phyloP scores from a whole-genome alignment of 1,284 basidiomycete genomes.

The Schizophyllum commune region DNA sequence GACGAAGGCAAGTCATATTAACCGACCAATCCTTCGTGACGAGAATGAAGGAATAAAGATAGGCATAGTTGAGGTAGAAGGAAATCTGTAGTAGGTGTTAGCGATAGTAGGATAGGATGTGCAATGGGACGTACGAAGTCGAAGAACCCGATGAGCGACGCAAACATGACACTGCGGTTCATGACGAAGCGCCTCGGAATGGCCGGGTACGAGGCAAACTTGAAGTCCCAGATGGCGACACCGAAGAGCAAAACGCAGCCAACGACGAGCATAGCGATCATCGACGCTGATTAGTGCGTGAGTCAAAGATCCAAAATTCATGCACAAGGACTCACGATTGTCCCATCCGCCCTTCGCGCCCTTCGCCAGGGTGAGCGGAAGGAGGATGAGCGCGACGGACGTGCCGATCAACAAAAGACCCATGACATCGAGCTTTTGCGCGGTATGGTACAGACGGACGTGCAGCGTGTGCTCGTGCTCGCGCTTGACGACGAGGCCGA shows the following conservation, averaged over 20 bases:
- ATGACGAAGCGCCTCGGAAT: slow-evolving; percentile 47
- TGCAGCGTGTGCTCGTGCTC: slow-evolving; percentile 21
- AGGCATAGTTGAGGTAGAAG: slow-evolving; percentile 23
- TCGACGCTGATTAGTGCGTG: slow-evolving; percentile 31
- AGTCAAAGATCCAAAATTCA: background rate
- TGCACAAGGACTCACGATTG: slow-evolving; percentile 27
- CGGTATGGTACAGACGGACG: slow-evolving; percentile 64
- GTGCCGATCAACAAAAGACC: slow-evolving; percentile 64
- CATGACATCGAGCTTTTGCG: slow-evolving; percentile 18
- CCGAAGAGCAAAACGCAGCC: slow-evolving; percentile 38
- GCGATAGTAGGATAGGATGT: slow-evolving; percentile 21
- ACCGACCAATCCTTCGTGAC: slow-evolving; percentile 52
- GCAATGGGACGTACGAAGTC: slow-evolving; percentile 46
- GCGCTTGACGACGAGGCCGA: background rate
- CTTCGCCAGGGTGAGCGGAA: slow-evolving; percentile 56
- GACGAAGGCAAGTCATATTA: background rate
- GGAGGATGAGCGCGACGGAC: slow-evolving; percentile 53
- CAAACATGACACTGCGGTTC: slow-evolving; percentile 53
- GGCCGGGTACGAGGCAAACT: slow-evolving; percentile 42
- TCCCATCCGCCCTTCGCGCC: slow-evolving; percentile 35
- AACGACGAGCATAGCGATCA: slow-evolving; percentile 48
- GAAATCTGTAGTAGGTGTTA: slow-evolving; percentile 55
- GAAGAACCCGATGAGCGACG: slow-evolving; percentile 60
- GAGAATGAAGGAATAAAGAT: slow-evolving; percentile 53
- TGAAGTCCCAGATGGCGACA: slow-evolving; percentile 42